phyloP scores from a whole-genome alignment of 202 grass and related monocot species.

The Hordeum pubiflorum region DNA sequence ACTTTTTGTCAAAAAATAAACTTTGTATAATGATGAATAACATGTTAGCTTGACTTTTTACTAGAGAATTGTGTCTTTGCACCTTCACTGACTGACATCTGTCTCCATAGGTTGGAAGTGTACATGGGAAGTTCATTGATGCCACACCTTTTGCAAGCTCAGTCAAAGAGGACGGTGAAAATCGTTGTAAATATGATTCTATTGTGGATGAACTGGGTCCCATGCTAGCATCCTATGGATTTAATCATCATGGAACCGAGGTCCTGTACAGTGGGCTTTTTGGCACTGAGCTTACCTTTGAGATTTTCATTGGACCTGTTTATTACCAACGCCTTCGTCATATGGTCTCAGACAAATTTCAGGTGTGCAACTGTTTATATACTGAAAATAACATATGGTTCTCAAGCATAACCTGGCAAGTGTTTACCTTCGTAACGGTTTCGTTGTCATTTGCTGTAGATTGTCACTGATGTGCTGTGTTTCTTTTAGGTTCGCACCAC shows the following conservation, averaged over 20 bases:
- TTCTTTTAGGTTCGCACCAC: constrained; percentile 68
- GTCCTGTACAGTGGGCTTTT: constrained; percentile 79
- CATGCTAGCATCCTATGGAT: constrained; percentile 66
- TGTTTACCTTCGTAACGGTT: too few relatives aligned
- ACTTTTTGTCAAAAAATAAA: neutral
- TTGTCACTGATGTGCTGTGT: neutral
- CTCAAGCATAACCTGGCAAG: neutral
- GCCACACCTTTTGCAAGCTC: constrained; percentile 84
- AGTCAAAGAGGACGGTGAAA: constrained; percentile 35
- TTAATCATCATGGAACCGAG: constrained; percentile 84
- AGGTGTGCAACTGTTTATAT: constrained; percentile 39
- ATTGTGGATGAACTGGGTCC: constrained; percentile 76
- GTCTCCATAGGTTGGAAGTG: constrained; percentile 63
- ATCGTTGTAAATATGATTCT: constrained; percentile 28
- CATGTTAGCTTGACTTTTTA: neutral
- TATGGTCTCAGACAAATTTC: constrained; percentile 99
- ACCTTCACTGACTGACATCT: constrained; percentile 4
- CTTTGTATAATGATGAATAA: neutral
- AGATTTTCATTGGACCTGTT: constrained; percentile 93
- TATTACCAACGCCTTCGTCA: constrained; percentile 97
- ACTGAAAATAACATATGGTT: neutral
- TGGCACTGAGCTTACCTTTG: constrained; percentile 66
- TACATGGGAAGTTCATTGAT: constrained; percentile 72
- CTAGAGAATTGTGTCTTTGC: neutral
- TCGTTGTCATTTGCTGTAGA: neutral